A percentile compares a stretch with the other conserved stretches of the same genome.
These are phyloP conservation scores for Tricharina praecox DNA, from an alignment of 495 filamentous ascomycete species.

Conservation along the genomic window DNA sequence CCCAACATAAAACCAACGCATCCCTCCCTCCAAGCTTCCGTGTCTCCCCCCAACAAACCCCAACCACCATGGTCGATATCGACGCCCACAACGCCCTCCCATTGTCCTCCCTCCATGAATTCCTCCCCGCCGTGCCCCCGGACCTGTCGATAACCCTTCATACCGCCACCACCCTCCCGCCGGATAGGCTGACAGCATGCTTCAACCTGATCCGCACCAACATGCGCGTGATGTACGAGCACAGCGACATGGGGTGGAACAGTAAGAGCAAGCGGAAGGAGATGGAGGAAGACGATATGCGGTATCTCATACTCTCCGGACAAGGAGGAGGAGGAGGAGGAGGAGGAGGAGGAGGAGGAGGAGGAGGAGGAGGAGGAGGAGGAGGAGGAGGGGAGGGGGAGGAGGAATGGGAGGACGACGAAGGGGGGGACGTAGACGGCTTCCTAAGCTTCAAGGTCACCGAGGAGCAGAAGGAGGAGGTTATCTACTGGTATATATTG, in stretches of 20 bases:
- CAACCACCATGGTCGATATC: neutral
- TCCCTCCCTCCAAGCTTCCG: neutral
- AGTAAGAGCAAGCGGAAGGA: constrained; percentile 40
- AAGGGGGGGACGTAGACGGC: constrained; percentile 26
- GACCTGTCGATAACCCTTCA: constrained; percentile 27
- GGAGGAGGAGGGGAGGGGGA: constrained; percentile 1
- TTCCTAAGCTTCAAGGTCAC: constrained; percentile 55
- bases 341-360: neutral
- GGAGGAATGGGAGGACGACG: constrained; percentile 1
- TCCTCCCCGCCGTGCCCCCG: neutral
- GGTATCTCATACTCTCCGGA: constrained; percentile 27
- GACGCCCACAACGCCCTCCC: neutral
- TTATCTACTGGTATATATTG: constrained; percentile 43
- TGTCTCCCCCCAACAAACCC: neutral
- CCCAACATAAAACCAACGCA: too few relatives aligned
- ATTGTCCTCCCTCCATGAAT: neutral
- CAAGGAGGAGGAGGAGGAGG: neutral
- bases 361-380: neutral
- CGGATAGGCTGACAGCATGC: constrained; percentile 36
- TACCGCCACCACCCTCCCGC: constrained; percentile 31
- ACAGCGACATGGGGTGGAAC: constrained; percentile 41
- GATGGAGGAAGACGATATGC: constrained; percentile 43
- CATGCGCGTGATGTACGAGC: constrained; percentile 36
- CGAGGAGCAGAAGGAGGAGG: constrained; percentile 41
- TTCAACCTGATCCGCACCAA: constrained; percentile 41